Base-by-base conservation (phyloP, 2,329 filamentous ascomycete genomes). In the Pseudocercospora eumusae region DNA sequence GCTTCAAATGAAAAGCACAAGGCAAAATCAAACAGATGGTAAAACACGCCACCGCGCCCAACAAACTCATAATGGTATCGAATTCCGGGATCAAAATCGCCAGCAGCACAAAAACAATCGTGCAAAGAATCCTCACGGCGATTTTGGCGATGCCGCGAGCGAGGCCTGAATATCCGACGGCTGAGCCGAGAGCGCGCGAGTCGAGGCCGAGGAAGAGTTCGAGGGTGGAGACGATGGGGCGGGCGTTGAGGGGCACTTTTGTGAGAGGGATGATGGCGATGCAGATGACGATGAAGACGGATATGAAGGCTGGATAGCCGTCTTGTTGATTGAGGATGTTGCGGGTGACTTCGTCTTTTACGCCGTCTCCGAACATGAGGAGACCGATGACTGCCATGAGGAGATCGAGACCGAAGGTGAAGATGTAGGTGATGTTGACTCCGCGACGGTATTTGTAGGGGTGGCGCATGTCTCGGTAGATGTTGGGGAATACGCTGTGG, bases 21-120 rank as follows among this genome's bases (percentile, higher is more conserved):
- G 93, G 95, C 56, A 99, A 81, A 76, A 96, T 92, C 67, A 98
- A 88, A 77, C 93, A 98, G 67, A 98, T 96, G 18, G 91, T 91
- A 70, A 96, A 96, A 78, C 93, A 97, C 15, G 96, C 83, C 3
- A 92, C 89, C 42, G 90, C 91, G 11, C 95, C 93, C 79, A 98
- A 87, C 64, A 96, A 88, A 3, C 90, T 90, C 88, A 96, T 96
- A 72, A 96, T 93, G 57, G 88, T 88, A 74, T 96, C 92, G 72
- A 96, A 96, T 0, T 86, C 85, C 0, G 93, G 92, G 71, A 89
- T 85, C 1, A 88, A 68, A 45, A 90, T 85, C 6, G 93, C 87
- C 62, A 97, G 89, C 54, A 85, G 73, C 31, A 97, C 84, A 70
- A 97, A 91, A 2, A 89, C 67, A n/a, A 90, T 68, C 15, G 92